Evolutionary conservation across 2,329 filamentous ascomycete genomes (phyloP).

Genomic region (Scolecobasidium constrictum): DNA sequence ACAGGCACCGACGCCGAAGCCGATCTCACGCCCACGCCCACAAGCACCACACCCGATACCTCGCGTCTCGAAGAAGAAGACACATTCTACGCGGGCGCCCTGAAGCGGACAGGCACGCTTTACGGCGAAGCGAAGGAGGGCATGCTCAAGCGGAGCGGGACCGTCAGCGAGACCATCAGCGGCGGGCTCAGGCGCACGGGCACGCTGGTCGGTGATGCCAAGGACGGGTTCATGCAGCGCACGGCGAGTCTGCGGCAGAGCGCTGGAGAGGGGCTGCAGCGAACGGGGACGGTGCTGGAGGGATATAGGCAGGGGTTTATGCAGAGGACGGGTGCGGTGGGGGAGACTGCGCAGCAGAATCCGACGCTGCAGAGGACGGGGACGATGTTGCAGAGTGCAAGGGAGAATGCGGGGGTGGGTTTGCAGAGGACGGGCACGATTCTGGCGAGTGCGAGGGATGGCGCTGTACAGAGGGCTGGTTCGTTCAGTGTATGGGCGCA

Average conservation of each 20-base stretch:
- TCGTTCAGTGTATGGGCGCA: conserved; percentile 24
- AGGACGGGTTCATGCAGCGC: background rate
- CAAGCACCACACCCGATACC: background rate
- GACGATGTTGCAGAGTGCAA: conserved; percentile 2
- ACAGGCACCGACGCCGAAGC: background rate
- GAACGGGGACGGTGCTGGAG: conserved; percentile 4
- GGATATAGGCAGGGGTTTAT: background rate
- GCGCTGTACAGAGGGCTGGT: conserved; percentile 22
- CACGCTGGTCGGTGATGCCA: conserved; percentile 2
- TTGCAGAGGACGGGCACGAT: conserved; percentile 1
- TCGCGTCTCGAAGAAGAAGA: conserved; percentile 6
- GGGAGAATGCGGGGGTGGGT: conserved; percentile 3
- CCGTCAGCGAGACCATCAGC: conserved; percentile 1
- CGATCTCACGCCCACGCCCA: background rate
- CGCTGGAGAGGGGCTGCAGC: conserved; percentile 3
- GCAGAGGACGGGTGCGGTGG: conserved; percentile 7
- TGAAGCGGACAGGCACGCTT: conserved; percentile 6
- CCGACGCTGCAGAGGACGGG: background rate
- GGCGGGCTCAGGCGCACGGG: conserved; percentile 5
- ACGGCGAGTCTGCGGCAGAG: background rate
- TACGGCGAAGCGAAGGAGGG: conserved; percentile 7
- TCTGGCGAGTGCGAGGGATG: conserved; percentile 1
- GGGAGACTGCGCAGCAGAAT: background rate
- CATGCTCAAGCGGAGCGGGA: conserved; percentile 3
- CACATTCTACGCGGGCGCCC: conserved; percentile 9